Conservation (phyloP, 306 rosid genomes). For the Rosa lucieae region DNA sequence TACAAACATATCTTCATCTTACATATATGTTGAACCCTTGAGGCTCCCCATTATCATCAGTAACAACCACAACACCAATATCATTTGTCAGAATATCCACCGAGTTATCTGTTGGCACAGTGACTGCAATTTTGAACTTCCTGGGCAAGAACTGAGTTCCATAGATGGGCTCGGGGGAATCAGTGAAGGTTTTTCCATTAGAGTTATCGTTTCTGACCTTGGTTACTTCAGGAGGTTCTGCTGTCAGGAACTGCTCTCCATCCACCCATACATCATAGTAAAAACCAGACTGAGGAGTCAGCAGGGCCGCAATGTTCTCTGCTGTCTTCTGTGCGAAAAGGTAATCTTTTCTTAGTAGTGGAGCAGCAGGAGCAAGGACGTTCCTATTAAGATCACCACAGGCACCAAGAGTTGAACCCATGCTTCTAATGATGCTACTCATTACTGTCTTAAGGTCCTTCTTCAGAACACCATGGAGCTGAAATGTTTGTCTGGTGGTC, state of each 20-base stretch:
- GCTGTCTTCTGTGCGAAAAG: constrained; percentile 93
- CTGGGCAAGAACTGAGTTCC: constrained; percentile 97
- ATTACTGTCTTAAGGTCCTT: constrained; percentile 87
- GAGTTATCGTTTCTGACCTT: constrained; percentile 89
- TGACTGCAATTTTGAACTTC: constrained; percentile 96
- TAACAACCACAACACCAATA: constrained; percentile 78
- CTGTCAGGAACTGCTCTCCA: constrained; percentile 76
- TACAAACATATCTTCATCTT: constrained; percentile 35
- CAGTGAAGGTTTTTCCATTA: constrained; percentile 83
- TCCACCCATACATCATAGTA: constrained; percentile 98
- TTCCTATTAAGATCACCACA: constrained; percentile 96
- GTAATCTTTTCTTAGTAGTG: constrained; percentile 74
- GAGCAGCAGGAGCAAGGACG: constrained; percentile 99
- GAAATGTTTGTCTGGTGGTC: constrained; percentile 95
- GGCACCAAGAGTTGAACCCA: constrained; percentile 97
- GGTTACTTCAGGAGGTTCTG: constrained; percentile 81
- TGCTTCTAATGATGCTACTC: constrained; percentile 69
- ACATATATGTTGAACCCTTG: constrained; percentile 92
- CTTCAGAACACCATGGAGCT: constrained; percentile 95
- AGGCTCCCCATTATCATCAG: constrained; percentile 79
- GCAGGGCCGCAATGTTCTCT: constrained; percentile 78
- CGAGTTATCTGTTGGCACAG: constrained; percentile 94
- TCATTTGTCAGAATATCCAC: constrained; percentile 95
- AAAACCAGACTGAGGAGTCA: constrained; percentile 97
- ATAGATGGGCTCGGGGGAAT: constrained; percentile 93